phyloP scores from a whole-genome alignment of 2,329 filamentous ascomycete species.

The Daldinia eschscholtzii region DNA sequence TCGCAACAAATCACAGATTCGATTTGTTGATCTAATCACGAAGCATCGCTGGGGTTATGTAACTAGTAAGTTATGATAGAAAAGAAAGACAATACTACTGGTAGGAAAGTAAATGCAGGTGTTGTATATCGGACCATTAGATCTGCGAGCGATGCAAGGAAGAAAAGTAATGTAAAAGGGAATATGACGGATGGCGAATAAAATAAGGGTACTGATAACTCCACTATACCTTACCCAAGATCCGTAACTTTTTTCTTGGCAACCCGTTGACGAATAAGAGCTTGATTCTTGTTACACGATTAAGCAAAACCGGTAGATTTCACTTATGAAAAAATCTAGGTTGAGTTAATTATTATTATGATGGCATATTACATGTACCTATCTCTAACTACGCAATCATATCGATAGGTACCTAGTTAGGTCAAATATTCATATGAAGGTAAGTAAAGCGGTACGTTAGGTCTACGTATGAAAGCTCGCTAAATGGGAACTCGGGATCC shows the following conservation, averaged over 20 bases:
- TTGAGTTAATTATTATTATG: too few relatives aligned
- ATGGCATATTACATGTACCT: not conserved
- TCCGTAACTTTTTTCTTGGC: not conserved
- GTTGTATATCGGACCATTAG: slow-evolving; percentile 9
- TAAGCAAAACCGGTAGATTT: not conserved
- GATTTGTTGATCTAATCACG: slow-evolving; percentile 6
- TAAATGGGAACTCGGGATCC: not conserved
- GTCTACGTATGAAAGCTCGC: not conserved
- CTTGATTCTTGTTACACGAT: slow-evolving; percentile 1
- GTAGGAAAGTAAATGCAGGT: slow-evolving; percentile 7
- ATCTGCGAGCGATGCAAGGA: slow-evolving; percentile 17
- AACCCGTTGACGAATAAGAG: not conserved
- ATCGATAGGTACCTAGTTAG: not conserved
- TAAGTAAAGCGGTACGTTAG: not conserved
- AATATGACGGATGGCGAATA: slow-evolving; percentile 7
- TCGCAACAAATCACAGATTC: not conserved
- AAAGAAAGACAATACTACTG: not conserved
- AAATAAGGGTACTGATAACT: slow-evolving; percentile 1
- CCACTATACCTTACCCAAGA: slow-evolving; percentile 8
- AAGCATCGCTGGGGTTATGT: not conserved
- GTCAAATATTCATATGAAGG: not conserved
- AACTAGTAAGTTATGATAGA: not conserved
- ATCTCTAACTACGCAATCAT: not conserved
- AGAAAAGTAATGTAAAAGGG: slow-evolving; percentile 2
- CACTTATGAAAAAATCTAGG: not conserved